phyloP scores from a whole-genome alignment of 2,329 filamentous ascomycete genomes.

The Verticillium longisporum region DNA sequence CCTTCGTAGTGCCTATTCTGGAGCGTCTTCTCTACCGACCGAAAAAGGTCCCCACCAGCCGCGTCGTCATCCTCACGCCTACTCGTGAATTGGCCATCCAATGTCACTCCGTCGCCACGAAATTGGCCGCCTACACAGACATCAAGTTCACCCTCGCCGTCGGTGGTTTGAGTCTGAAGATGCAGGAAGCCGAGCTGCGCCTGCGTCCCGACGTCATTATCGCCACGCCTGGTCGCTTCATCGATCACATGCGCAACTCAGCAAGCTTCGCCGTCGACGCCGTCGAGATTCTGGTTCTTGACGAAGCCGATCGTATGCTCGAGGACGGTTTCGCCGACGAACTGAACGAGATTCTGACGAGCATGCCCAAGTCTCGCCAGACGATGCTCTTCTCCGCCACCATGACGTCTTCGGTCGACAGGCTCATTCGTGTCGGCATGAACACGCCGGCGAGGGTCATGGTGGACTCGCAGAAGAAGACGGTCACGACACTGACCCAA shows the following conservation, averaged over 20 bases:
- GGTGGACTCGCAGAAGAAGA: slow-evolving; percentile 87
- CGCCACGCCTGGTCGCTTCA: slow-evolving; percentile 95
- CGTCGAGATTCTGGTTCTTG: slow-evolving; percentile 89
- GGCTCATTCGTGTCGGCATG: slow-evolving; percentile 83
- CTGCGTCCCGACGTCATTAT: slow-evolving; percentile 93
- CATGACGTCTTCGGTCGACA: slow-evolving; percentile 94
- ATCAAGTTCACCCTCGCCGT: slow-evolving; percentile 95
- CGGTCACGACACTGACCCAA: slow-evolving; percentile 77
- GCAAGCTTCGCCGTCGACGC: slow-evolving; percentile 86
- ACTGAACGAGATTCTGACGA: slow-evolving; percentile 90
- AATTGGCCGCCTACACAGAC: slow-evolving; percentile 85
- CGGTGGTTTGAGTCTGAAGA: slow-evolving; percentile 87
- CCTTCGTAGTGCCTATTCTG: slow-evolving; percentile 91
- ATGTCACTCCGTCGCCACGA: slow-evolving; percentile 88
- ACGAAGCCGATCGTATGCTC: slow-evolving; percentile 97
- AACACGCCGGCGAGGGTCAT: slow-evolving; percentile 84
- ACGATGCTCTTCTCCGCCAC: slow-evolving; percentile 99
- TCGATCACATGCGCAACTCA: slow-evolving; percentile 98
- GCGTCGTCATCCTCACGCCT: slow-evolving; percentile 92
- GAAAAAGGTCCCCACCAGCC: slow-evolving; percentile 88
- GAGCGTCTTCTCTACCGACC: slow-evolving; percentile 91
- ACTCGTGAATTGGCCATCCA: slow-evolving; percentile 97
- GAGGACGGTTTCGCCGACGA: slow-evolving; percentile 98
- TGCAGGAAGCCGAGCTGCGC: slow-evolving; percentile 85
- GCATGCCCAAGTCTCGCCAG: slow-evolving; percentile 88